These are phyloP conservation scores for Salvia rosmarinus DNA, from an alignment of 257 asterid genomes.

Conservation along the genomic window DNA sequence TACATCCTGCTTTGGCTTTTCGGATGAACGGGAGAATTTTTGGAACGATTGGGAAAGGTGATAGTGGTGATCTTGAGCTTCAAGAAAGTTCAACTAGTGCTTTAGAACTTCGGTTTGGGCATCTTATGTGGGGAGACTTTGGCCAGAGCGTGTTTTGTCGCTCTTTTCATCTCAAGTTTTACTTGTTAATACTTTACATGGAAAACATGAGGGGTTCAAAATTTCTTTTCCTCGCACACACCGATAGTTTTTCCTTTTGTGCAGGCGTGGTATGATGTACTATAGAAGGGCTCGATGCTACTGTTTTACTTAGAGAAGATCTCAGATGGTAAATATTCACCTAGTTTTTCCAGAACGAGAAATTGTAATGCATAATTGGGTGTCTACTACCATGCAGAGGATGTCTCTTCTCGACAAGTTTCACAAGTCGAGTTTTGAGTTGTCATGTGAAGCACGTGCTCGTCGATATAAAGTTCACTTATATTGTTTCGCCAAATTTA, in stretches of 20 bases:
- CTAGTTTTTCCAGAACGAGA: conserved; percentile 16
- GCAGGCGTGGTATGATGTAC: conserved; percentile 99
- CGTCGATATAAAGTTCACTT: conserved; percentile 95
- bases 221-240: too few relatives aligned
- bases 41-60: conserved; percentile 87
- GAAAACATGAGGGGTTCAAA: neutral
- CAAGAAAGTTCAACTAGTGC: too few relatives aligned
- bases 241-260: conserved; percentile 28
- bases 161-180: conserved; percentile 19
- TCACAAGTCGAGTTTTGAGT: conserved; percentile 67
- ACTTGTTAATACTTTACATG: conserved; percentile 12
- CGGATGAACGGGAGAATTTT: conserved; percentile 96
- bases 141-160: conserved; percentile 79
- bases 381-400: conserved; percentile 31
- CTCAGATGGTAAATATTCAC: conserved; percentile 61
- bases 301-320: conserved; percentile 90
- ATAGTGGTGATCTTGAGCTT: conserved; percentile 66
- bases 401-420: conserved; percentile 59
- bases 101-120: conserved; percentile 97
- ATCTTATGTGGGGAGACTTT: conserved; percentile 94
- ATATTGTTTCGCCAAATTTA: conserved; percentile 96
- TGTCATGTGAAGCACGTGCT: conserved; percentile 90
- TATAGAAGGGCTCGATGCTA: conserved; percentile 94
- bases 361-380: conserved; percentile 28
- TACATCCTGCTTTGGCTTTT: conserved; percentile 16